A percentile compares a stretch with the other conserved stretches of the same genome.
Evolutionary conservation across 2,329 filamentous ascomycete genomes (phyloP).

Genomic region (Rachicladosporium sp.): DNA sequence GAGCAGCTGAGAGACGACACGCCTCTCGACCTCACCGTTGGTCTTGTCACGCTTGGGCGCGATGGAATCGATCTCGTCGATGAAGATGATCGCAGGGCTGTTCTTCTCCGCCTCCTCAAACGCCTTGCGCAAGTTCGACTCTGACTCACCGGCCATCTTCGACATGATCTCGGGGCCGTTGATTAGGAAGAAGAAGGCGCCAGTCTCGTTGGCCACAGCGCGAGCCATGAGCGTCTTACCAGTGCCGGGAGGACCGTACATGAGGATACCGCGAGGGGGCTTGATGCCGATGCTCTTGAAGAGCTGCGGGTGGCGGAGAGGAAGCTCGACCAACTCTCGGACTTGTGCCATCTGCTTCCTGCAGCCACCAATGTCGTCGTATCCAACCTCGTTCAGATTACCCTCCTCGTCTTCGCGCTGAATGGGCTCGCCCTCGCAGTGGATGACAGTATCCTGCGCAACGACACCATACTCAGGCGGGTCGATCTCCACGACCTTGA

Average conservation of each 20-base stretch:
- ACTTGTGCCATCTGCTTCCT: conserved; percentile 99
- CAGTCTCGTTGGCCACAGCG: conserved; percentile 96
- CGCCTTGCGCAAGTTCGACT: conserved; percentile 96
- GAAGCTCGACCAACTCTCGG: conserved; percentile 94
- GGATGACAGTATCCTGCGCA: conserved; percentile 95
- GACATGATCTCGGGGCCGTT: conserved; percentile 99
- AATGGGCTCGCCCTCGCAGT: conserved; percentile 94
- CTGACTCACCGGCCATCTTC: conserved; percentile 99
- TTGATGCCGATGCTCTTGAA: conserved; percentile 99
- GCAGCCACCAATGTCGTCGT: conserved; percentile 98
- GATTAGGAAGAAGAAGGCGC: conserved; percentile 98
- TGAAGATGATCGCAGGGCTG: conserved; percentile 98
- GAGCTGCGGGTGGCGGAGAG: conserved; percentile 89
- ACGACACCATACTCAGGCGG: conserved; percentile 98
- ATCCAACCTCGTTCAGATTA: conserved; percentile 97
- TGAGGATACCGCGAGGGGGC: conserved; percentile 92
- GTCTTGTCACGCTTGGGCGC: conserved; percentile 99
- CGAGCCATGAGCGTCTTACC: conserved; percentile 99
- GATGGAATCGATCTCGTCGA: conserved; percentile 98
- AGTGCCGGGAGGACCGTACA: conserved; percentile 88
- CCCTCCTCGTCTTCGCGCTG: conserved; percentile 98
- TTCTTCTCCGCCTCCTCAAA: conserved; percentile 99
- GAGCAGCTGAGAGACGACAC: conserved; percentile 91
- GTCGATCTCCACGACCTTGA: conserved; percentile 98
- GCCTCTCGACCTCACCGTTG: conserved; percentile 95